Conservation (phyloP, 2,329 filamentous ascomycete genomes). For the Botrytis paeoniae region DNA sequence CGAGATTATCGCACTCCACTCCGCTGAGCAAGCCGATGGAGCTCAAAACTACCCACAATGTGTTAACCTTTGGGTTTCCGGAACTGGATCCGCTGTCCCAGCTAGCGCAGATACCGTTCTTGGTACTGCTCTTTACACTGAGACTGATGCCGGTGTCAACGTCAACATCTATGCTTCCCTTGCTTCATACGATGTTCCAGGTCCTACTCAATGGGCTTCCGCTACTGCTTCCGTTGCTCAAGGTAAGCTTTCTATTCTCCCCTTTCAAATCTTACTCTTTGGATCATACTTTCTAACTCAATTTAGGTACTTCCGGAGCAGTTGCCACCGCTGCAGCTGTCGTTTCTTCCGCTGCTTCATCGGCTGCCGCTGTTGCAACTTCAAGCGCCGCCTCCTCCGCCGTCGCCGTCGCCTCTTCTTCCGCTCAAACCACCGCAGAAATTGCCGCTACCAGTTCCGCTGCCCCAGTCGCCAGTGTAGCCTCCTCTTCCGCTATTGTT, state of each 20-base stretch:
- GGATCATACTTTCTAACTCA: neutral
- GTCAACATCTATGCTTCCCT: slow-evolving; percentile 41
- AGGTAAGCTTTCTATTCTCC: neutral
- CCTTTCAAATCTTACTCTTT: neutral
- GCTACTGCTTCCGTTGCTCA: neutral
- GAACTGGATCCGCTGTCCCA: slow-evolving; percentile 41
- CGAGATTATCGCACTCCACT: slow-evolving; percentile 38
- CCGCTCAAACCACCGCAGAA: neutral
- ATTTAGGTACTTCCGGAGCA: neutral
- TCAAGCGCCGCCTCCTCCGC: neutral
- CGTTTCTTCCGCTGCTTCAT: neutral
- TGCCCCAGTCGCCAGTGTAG: neutral
- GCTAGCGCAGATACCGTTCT: slow-evolving; percentile 38
- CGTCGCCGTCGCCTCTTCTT: neutral
- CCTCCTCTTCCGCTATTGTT: neutral
- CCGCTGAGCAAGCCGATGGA: slow-evolving; percentile 41
- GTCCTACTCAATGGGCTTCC: slow-evolving; percentile 30
- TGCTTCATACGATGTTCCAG: slow-evolving; percentile 38
- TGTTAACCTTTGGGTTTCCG: slow-evolving; percentile 47
- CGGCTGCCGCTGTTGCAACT: neutral
- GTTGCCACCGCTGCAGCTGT: neutral
- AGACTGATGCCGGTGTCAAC: slow-evolving; percentile 43
- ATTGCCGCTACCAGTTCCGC: neutral
- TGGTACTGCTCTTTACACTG: slow-evolving; percentile 43
- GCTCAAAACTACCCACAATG: slow-evolving; percentile 51